These are phyloP conservation scores for Cercospora canescens DNA, from an alignment of 2,329 filamentous ascomycete genomes.

Conservation along the genomic window DNA sequence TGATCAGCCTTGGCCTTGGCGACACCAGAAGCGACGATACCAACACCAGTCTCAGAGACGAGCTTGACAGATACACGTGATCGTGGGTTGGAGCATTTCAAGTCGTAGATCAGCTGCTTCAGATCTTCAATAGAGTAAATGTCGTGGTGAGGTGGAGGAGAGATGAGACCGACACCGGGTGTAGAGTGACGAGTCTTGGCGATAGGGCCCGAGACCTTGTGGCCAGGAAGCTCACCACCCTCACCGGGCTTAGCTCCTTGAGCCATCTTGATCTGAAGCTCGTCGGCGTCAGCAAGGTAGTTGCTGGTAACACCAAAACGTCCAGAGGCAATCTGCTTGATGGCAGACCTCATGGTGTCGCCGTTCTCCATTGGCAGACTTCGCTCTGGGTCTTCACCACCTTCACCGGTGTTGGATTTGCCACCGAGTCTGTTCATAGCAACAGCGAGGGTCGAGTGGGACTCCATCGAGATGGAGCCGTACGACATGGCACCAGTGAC, in stretches of 20 bases:
- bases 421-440: slow-evolving; percentile 96
- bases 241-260: slow-evolving; percentile 97
- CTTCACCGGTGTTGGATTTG: slow-evolving; percentile 97
- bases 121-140: slow-evolving; percentile 98
- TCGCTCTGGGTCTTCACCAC: slow-evolving; percentile 92
- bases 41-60: slow-evolving; percentile 94
- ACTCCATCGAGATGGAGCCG: slow-evolving; percentile 97
- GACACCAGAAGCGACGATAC: slow-evolving; percentile 95
- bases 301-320: slow-evolving; percentile 95
- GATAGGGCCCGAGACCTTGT: slow-evolving; percentile 94
- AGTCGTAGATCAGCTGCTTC: slow-evolving; percentile 95
- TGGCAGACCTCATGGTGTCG: slow-evolving; percentile 94
- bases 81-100: slow-evolving; percentile 93
- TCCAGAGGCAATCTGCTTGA: slow-evolving; percentile 95
- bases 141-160: slow-evolving; percentile 93
- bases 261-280: slow-evolving; percentile 99
- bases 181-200: slow-evolving; percentile 94
- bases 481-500: slow-evolving; percentile 99
- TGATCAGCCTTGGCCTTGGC: slow-evolving; percentile 97
- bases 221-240: slow-evolving; percentile 92
- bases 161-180: slow-evolving; percentile 93
- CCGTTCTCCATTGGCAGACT: slow-evolving; percentile 85
- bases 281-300: slow-evolving; percentile 92
- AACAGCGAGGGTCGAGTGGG: slow-evolving; percentile 90
- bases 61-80: slow-evolving; percentile 95